phyloP scores from a whole-genome alignment of 2,329 filamentous ascomycete genomes.

The Meredithiella fracta region DNA sequence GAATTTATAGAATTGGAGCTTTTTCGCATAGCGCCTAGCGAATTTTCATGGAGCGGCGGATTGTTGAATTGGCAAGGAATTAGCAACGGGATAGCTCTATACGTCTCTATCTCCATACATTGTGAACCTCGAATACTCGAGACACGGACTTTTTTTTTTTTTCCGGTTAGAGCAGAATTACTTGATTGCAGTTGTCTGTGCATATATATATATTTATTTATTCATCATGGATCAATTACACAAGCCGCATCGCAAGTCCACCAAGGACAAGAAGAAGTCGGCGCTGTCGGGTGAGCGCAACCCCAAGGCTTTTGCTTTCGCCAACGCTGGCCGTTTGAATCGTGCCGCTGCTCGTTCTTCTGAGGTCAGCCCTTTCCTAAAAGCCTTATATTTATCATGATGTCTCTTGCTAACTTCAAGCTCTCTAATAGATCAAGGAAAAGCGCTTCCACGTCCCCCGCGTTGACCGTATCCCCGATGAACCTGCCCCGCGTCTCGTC shows the following conservation, averaged over 20 bases:
- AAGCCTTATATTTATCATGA: not conserved
- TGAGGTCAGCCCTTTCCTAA: conserved; percentile 37
- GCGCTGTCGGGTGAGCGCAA: conserved; percentile 49
- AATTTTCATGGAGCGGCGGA: not conserved
- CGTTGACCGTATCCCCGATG: conserved; percentile 87
- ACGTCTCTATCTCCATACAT: not conserved
- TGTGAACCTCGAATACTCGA: not conserved
- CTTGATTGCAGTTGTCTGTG: not conserved
- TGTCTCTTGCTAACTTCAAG: conserved; percentile 17
- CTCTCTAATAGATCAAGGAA: conserved; percentile 57
- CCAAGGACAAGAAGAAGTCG: conserved; percentile 56
- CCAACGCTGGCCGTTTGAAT: conserved; percentile 64
- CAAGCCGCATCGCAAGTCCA: conserved; percentile 68
- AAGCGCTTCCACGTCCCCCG: conserved; percentile 92
- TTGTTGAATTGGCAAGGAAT: not conserved
- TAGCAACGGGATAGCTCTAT: not conserved
- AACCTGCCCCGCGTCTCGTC: conserved; percentile 83
- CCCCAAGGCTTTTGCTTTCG: conserved; percentile 78
- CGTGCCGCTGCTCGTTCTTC: conserved; percentile 57
- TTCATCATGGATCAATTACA: conserved; percentile 69
- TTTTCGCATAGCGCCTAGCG: not conserved
- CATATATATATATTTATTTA: not conserved
- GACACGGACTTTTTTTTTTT: not conserved
- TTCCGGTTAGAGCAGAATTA: not conserved
- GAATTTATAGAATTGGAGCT: conserved; percentile 4